A percentile compares a stretch with the other conserved stretches of the same genome.
phyloP scores from a whole-genome alignment of 805 yeast species.

The Ogataea nakhonphanomensis region DNA sequence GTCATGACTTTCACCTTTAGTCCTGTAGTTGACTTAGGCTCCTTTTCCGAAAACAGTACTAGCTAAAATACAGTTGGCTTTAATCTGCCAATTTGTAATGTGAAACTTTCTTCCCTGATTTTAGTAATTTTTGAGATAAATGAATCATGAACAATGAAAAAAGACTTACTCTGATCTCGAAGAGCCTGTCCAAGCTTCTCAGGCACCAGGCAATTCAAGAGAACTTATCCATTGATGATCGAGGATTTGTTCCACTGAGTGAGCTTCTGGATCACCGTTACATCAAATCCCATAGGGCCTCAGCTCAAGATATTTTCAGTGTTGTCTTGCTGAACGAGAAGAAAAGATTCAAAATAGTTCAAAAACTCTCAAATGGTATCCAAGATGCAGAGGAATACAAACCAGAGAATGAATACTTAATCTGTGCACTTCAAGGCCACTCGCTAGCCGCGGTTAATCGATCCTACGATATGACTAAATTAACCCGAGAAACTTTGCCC shows the following conservation, averaged over 20 bases:
- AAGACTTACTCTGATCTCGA: conserved; percentile 48
- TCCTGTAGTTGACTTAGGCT: too few species aligned
- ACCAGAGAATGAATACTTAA: conserved; percentile 30
- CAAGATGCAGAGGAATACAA: conserved; percentile 4
- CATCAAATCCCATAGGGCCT: conserved; percentile 52
- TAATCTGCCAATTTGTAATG: too few species aligned
- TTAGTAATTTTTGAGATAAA: conserved; percentile 1
- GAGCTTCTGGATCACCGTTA: conserved; percentile 55
- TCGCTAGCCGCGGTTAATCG: conserved; percentile 48
- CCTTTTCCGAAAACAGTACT: too few species aligned
- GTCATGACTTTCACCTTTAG: too few species aligned
- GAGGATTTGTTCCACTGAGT: conserved; percentile 62
- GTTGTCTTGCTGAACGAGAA: conserved; percentile 69
- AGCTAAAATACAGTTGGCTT: not conserved
- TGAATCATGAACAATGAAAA: conserved; percentile 1
- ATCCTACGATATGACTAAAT: conserved; percentile 29
- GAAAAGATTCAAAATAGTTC: conserved; percentile 57
- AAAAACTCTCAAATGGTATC: conserved; percentile 18
- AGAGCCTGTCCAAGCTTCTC: conserved; percentile 68
- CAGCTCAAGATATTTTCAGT: conserved; percentile 52
- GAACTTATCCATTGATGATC: conserved; percentile 54
- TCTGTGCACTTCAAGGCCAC: conserved; percentile 97
- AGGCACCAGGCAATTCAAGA: conserved; percentile 85
- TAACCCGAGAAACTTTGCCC: conserved; percentile 42
- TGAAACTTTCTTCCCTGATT: not conserved